A percentile compares a stretch with the other conserved stretches of the same genome.
These are phyloP conservation scores for Aspergillus sp. DNA, from an alignment of 2,329 filamentous ascomycete species.

Conservation along the genomic window DNA sequence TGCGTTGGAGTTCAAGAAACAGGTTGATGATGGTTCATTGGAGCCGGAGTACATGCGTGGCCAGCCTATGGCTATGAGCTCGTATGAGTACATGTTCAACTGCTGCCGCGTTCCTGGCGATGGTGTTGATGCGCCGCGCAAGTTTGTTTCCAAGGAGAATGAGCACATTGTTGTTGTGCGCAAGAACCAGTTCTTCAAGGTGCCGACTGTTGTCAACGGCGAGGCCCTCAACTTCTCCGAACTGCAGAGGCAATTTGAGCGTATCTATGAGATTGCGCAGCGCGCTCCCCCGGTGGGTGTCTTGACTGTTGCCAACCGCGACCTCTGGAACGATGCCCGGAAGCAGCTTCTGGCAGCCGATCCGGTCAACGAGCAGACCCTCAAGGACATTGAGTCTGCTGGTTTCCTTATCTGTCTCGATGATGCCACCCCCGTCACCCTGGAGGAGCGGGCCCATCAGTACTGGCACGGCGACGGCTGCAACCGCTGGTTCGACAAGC, in stretches of 20 bases:
- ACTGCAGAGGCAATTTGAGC: slow-evolving; percentile 81
- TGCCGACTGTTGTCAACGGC: slow-evolving; percentile 72
- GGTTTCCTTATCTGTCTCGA: slow-evolving; percentile 92
- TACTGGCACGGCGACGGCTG: slow-evolving; percentile 98
- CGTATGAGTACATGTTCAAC: slow-evolving; percentile 99
- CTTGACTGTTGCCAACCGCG: slow-evolving; percentile 86
- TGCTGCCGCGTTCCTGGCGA: slow-evolving; percentile 75
- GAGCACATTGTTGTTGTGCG: slow-evolving; percentile 84
- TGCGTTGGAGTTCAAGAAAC: slow-evolving; percentile 86
- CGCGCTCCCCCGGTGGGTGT: slow-evolving; percentile 67
- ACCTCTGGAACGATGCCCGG: slow-evolving; percentile 83
- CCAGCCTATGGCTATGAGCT: slow-evolving; percentile 95
- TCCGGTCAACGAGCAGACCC: slow-evolving; percentile 66
- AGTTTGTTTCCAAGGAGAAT: slow-evolving; percentile 67
- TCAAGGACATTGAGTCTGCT: slow-evolving; percentile 78
- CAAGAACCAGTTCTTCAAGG: slow-evolving; percentile 97
- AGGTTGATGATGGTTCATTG: slow-evolving; percentile 72
- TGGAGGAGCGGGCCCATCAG: slow-evolving; percentile 88
- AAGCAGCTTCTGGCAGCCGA: slow-evolving; percentile 68
- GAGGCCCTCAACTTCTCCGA: slow-evolving; percentile 82
- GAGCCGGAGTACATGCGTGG: slow-evolving; percentile 99
- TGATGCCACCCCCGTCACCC: slow-evolving; percentile 80
- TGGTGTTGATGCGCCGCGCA: slow-evolving; percentile 73
- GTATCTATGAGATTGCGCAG: slow-evolving; percentile 72
- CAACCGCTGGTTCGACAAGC: slow-evolving; percentile 98